Evolutionary conservation across 2,329 filamentous ascomycete species (phyloP).

Genomic region (Clarireedia homoeocarpa): DNA sequence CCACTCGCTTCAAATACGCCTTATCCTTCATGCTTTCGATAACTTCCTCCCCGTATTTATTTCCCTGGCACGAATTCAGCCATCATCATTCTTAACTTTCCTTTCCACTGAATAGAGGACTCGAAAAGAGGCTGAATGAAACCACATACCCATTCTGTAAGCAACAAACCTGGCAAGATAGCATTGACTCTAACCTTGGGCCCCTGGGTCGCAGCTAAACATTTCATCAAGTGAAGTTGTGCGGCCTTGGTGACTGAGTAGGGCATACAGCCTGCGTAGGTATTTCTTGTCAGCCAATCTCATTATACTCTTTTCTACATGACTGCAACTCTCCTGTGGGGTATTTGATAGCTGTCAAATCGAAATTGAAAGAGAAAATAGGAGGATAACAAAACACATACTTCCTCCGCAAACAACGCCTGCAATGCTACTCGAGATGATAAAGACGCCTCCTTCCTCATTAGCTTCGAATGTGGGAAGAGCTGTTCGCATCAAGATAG

Average conservation of each 20-base stretch:
- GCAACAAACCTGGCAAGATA: constrained; percentile 53
- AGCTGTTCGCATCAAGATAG: constrained; percentile 48
- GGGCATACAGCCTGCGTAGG: constrained; percentile 10
- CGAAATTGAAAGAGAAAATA: background rate
- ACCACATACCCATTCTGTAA: constrained; percentile 53
- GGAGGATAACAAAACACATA: background rate
- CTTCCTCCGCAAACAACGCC: constrained; percentile 30
- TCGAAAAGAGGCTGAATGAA: background rate
- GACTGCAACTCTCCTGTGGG: too few relatives aligned
- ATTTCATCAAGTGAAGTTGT: constrained; percentile 57
- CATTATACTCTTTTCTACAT: background rate
- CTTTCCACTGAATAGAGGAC: background rate
- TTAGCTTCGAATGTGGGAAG: constrained; percentile 52
- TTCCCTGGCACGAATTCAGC: background rate
- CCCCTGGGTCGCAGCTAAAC: constrained; percentile 53
- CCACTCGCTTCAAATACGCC: constrained; percentile 47
- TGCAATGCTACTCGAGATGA: constrained; percentile 56
- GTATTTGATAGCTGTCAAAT: too few relatives aligned
- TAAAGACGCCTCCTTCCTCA: constrained; percentile 52
- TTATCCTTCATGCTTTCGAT: constrained; percentile 41
- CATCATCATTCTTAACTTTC: background rate
- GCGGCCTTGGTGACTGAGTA: constrained; percentile 36
- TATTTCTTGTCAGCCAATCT: background rate
- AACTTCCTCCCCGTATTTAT: constrained; percentile 44
- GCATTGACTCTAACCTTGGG: constrained; percentile 57